phyloP scores from a whole-genome alignment of 2,329 filamentous ascomycete genomes.

The Diaporthe caulivora region DNA sequence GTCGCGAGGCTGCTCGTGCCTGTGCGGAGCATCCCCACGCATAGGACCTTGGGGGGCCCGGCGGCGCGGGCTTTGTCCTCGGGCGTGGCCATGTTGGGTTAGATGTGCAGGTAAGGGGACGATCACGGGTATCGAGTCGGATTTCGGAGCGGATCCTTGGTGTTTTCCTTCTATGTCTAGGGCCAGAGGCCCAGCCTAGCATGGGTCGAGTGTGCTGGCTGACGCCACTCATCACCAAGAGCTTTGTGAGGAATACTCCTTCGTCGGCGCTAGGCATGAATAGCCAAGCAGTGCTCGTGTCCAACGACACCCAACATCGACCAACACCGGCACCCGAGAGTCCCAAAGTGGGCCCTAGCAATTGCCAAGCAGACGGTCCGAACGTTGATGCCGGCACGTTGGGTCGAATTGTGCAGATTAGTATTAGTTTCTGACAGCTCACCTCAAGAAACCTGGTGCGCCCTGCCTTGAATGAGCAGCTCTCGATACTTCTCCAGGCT shows the following conservation, averaged over 20 bases:
- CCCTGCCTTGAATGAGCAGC: slow-evolving; percentile 40
- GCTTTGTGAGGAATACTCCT: neutral
- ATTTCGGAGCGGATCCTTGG: no score
- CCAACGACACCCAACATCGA: neutral
- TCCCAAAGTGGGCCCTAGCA: neutral
- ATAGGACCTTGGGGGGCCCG: neutral
- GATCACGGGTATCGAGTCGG: neutral
- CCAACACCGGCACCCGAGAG: neutral
- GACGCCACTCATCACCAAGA: neutral
- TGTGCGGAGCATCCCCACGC: slow-evolving; percentile 29
- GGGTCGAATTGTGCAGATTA: neutral
- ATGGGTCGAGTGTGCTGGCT: neutral
- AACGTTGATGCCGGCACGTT: neutral
- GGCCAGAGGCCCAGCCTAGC: neutral
- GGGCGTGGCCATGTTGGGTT: neutral
- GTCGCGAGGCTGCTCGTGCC: slow-evolving; percentile 38
- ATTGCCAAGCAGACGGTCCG: neutral
- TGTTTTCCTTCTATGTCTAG: neutral
- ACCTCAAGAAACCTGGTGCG: neutral
- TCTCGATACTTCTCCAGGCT: slow-evolving; percentile 54
- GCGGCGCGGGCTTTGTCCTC: neutral
- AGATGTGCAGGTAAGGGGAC: neutral
- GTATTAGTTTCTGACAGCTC: neutral
- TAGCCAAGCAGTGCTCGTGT: no score
- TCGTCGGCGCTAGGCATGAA: neutral